Evolutionary conservation across 352 stramenopile species (phyloP).

Genomic region (Pythium plurisporium): DNA sequence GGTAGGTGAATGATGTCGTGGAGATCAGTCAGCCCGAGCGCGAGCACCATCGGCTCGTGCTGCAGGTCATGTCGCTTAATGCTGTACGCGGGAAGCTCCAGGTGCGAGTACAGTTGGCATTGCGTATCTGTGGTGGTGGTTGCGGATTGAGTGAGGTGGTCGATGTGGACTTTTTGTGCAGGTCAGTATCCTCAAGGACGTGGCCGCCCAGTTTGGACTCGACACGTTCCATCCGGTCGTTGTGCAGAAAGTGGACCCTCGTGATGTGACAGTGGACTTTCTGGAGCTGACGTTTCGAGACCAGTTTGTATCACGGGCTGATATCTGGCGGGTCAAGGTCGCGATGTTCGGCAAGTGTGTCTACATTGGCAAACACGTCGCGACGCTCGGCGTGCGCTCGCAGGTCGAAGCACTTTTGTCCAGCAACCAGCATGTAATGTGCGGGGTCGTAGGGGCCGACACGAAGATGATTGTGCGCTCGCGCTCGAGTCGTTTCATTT

Average conservation of each 20-base stretch:
- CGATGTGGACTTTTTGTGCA: constrained; percentile 7
- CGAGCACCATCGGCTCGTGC: constrained; percentile 52
- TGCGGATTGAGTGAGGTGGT: not conserved
- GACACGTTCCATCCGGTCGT: constrained; percentile 54
- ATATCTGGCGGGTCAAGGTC: constrained; percentile 89
- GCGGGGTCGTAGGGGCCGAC: constrained; percentile 91
- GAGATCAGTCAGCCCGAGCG: constrained; percentile 59
- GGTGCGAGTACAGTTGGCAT: constrained; percentile 8
- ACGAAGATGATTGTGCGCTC: constrained; percentile 97
- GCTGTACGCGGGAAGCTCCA: constrained; percentile 69
- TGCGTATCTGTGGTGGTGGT: not conserved
- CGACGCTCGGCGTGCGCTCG: constrained; percentile 73
- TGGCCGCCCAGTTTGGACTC: constrained; percentile 68
- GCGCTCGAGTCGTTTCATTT: constrained; percentile 94
- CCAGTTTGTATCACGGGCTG: constrained; percentile 88
- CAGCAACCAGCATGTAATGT: constrained; percentile 64
- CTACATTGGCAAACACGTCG: constrained; percentile 71
- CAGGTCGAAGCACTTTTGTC: constrained; percentile 90
- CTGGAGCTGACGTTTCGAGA: constrained; percentile 89
- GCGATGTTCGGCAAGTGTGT: constrained; percentile 70
- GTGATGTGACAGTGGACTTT: constrained; percentile 68
- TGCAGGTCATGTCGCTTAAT: constrained; percentile 57
- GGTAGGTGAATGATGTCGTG: constrained; percentile 43
- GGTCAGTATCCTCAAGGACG: constrained; percentile 72
- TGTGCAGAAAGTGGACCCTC: constrained; percentile 52